Evolutionary conservation across 768 basidiomycete species (phyloP).

Genomic region (Cytidiella melzeri): DNA sequence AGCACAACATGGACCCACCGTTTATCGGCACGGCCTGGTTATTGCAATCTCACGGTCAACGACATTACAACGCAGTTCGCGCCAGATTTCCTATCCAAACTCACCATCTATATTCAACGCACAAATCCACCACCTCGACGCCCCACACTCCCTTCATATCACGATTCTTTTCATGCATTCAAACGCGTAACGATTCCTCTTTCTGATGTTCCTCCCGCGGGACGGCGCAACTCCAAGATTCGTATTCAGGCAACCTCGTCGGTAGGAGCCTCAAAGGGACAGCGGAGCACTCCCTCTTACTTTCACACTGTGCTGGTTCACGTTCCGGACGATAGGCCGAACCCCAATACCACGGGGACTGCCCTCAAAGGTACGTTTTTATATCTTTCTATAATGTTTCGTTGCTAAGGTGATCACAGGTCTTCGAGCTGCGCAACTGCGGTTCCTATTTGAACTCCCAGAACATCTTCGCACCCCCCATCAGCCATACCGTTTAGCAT

Average conservation of each 20-base stretch:
- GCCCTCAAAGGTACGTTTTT: constrained; percentile 2
- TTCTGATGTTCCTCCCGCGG: background rate
- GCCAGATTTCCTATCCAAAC: background rate
- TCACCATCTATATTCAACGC: no score
- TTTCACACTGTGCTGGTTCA: constrained; percentile 4
- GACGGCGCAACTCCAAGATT: background rate
- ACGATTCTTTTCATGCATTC: background rate
- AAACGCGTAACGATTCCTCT: constrained; percentile 3
- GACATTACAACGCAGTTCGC: constrained; percentile 1
- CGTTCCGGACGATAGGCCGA: background rate
- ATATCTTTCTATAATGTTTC: background rate
- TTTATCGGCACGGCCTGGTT: background rate
- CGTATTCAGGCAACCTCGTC: background rate
- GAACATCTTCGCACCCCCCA: constrained; percentile 1
- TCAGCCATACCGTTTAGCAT: constrained; percentile 17
- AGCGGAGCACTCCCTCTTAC: background rate
- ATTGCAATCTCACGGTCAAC: background rate
- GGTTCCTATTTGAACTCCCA: constrained; percentile 23
- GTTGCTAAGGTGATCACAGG: constrained; percentile 11
- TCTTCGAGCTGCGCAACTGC: constrained; percentile 20
- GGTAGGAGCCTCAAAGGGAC: background rate
- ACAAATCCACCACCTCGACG: no score
- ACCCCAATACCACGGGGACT: background rate
- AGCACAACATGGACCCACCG: background rate
- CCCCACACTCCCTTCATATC: no score